These are phyloP conservation scores for Myriosclerotinia curreyana DNA, from an alignment of 2,329 filamentous ascomycete genomes.

Conservation along the genomic window DNA sequence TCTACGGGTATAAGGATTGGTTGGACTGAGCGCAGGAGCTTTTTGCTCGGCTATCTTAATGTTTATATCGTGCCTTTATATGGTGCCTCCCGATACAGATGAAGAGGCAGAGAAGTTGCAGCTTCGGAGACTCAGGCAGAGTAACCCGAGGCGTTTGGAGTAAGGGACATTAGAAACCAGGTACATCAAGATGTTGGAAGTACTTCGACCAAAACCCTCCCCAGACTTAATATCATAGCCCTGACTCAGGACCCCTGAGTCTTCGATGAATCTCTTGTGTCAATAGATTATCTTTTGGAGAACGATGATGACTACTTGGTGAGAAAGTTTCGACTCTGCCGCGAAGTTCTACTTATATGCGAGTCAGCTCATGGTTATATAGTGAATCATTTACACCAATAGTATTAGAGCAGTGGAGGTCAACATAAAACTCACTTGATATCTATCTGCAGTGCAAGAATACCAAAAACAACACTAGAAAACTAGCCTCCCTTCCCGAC, in stretches of 20 bases:
- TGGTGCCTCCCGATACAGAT: background rate
- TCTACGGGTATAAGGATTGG: background rate
- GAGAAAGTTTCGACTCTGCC: background rate
- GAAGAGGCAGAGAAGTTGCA: background rate
- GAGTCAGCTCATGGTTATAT: background rate
- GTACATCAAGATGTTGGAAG: background rate
- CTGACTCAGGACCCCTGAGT: too few relatives aligned
- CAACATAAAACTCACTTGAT: background rate
- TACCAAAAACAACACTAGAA: background rate
- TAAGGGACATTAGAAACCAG: background rate
- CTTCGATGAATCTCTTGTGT: background rate
- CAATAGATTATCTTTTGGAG: background rate
- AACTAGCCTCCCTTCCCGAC: background rate
- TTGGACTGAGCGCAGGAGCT: background rate
- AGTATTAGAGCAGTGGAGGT: too few relatives aligned
- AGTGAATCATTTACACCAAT: background rate
- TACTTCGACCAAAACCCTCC: too few relatives aligned
- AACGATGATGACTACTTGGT: background rate
- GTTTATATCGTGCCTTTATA: background rate
- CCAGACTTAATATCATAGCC: too few relatives aligned
- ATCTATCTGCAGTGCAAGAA: background rate
- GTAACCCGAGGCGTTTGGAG: background rate
- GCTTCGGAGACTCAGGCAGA: background rate
- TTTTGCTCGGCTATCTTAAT: background rate
- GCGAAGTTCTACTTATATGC: background rate